These are phyloP conservation scores for Aspergillus aculeatus DNA, from an alignment of 2,329 filamentous ascomycete species.

Conservation along the genomic window DNA sequence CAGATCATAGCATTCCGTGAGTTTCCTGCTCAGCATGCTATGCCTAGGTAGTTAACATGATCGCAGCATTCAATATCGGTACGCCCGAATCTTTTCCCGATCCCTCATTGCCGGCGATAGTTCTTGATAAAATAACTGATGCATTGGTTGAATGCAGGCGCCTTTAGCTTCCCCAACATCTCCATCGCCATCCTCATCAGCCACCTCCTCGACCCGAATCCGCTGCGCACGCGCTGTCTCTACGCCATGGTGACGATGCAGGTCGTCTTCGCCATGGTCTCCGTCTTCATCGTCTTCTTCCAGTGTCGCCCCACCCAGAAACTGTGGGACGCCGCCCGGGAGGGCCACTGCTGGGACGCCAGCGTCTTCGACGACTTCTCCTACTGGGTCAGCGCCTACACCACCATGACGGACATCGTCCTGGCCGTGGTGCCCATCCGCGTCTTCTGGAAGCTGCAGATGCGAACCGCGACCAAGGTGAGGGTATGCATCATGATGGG, in stretches of 20 bases:
- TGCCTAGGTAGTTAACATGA: neutral
- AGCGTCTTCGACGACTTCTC: constrained; percentile 23
- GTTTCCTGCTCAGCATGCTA: neutral
- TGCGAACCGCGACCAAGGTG: constrained; percentile 24
- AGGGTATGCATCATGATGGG: constrained; percentile 30
- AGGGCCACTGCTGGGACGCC: constrained; percentile 24
- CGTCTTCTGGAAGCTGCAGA: constrained; percentile 29
- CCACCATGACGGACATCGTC: constrained; percentile 28
- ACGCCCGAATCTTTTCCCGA: no score
- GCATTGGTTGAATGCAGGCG: neutral
- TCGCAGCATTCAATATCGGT: constrained; percentile 27
- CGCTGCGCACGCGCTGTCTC: constrained; percentile 16
- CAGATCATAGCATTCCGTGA: constrained; percentile 29
- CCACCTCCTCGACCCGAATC: constrained; percentile 27
- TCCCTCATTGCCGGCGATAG: neutral
- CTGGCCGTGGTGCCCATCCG: constrained; percentile 26
- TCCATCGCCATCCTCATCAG: constrained; percentile 28
- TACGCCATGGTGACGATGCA: constrained; percentile 25
- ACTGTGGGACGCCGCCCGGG: constrained; percentile 22
- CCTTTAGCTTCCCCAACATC: constrained; percentile 32
- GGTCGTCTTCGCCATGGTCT: constrained; percentile 24
- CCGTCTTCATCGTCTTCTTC: constrained; percentile 26
- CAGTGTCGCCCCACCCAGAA: constrained; percentile 23
- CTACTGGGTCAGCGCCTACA: constrained; percentile 29
- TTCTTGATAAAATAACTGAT: no score